Evolutionary conservation across 2,329 filamentous ascomycete species (phyloP).

Genomic region (Penicillium sp.): DNA sequence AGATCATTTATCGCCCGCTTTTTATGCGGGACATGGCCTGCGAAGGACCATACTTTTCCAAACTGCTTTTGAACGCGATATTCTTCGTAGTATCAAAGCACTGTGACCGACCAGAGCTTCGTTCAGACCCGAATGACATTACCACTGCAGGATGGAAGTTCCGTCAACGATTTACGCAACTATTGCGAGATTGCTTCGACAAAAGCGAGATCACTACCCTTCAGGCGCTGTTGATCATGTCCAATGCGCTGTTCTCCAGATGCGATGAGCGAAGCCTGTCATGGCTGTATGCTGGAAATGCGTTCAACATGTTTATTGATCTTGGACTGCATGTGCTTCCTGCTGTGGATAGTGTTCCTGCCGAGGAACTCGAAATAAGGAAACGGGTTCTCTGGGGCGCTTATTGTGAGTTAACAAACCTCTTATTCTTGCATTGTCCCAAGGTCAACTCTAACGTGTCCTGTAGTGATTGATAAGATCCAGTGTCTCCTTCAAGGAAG

Average conservation of each 20-base stretch:
- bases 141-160: conserved; percentile 51
- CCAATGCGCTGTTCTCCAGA: conserved; percentile 50
- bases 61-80: conserved; percentile 52
- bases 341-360: conserved; percentile 39
- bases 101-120: conserved; percentile 45
- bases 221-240: conserved; percentile 52
- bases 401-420: conserved; percentile 28
- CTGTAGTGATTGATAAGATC: conserved; percentile 47
- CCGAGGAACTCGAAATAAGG: conserved; percentile 47
- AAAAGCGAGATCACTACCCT: conserved; percentile 53
- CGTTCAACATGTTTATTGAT: conserved; percentile 53
- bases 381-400: conserved; percentile 48
- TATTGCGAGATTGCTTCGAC: conserved; percentile 49
- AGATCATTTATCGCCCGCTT: conserved; percentile 51
- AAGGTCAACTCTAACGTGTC: background rate
- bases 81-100: conserved; percentile 49
- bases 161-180: conserved; percentile 46
- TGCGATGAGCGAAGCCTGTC: conserved; percentile 52
- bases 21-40: conserved; percentile 53
- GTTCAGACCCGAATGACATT: conserved; percentile 46
- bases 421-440: background rate
- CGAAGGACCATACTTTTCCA: conserved; percentile 51
- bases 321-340: conserved; percentile 48
- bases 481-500: conserved; percentile 54
- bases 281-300: conserved; percentile 53